These are phyloP conservation scores for Gonium pectorale DNA, from an alignment of 139 green algal genomes.

Conservation along the genomic window DNA sequence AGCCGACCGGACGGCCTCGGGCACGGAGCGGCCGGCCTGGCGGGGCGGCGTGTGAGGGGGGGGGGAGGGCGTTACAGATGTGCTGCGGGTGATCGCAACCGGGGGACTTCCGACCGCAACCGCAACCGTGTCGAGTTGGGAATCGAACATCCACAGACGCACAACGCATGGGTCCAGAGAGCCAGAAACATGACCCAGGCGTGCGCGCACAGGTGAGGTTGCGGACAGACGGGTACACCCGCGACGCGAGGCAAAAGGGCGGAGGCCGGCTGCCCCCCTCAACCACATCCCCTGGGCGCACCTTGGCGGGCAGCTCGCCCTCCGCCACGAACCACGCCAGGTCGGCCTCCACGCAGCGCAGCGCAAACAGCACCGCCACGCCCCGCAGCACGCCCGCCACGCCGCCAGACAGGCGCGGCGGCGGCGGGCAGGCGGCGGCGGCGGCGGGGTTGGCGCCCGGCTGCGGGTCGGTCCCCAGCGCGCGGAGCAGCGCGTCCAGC, in stretches of 20 bases:
- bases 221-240: too few species aligned
- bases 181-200: too few species aligned
- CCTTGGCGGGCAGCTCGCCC: constrained; percentile 66
- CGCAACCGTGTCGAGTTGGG: too few species aligned
- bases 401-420: constrained; percentile 1
- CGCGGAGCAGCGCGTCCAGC: constrained; percentile 73
- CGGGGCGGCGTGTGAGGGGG: background rate
- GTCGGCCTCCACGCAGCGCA: constrained; percentile 79
- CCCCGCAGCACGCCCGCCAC: constrained; percentile 62
- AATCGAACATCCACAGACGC: too few species aligned
- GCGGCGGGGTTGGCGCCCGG: background rate
- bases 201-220: too few species aligned
- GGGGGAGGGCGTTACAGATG: background rate
- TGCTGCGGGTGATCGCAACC: too few species aligned
- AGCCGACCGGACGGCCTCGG: constrained; percentile 59
- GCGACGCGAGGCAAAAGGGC: too few species aligned
- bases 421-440: background rate
- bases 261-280: too few species aligned
- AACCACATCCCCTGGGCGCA: constrained; percentile 27
- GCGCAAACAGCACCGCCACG: constrained; percentile 76
- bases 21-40: constrained; percentile 59
- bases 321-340: constrained; percentile 82
- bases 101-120: too few species aligned
- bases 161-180: too few species aligned
- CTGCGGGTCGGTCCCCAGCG: constrained; percentile 27